Base-by-base conservation (phyloP, 2,329 filamentous ascomycete species). In the Setomelanomma holmii region DNA sequence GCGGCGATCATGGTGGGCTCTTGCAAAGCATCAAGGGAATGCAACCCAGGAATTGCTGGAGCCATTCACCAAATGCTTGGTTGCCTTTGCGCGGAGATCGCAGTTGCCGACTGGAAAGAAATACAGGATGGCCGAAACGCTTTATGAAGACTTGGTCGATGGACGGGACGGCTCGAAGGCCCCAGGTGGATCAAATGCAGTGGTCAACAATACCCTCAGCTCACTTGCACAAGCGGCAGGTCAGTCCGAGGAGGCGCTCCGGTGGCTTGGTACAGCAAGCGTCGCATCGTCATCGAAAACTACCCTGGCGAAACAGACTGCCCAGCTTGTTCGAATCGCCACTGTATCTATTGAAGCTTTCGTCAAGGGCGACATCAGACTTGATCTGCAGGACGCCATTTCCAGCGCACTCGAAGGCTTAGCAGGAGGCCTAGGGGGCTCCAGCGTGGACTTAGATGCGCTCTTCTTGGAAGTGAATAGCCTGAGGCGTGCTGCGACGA, bases 1-100 rank as follows among this genome's bases (percentile, higher is more conserved):
- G 6, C 82, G 88, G 23, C 72, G 87, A n/a, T 75, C 78, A 36
- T 90, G 86, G 82, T 91, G 89, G 88, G 78, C 74, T 36, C 64
- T 90, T 51, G 82, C 82, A 5, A 79, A 80, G 1, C 86, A 90
- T 61, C 71, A 82, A 52, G 83, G 82, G 1, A 82, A 88, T 51
- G 68, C 82, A 4, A 82, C 86, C 30, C 86, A 85, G 50, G 88
- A 91, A 12, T 72, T 92, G 5, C 65, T 88, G n/a, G 78, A 84
- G 1, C 88, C 89, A 0, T 82, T 90, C 42, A 80, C 82, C 0
- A 84, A 83, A 45, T 91, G 86, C 57, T 62, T 89, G 16, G 76
- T 80, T 8, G 82, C 88, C 1, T 89, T 87, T 59, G 75, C 79
- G 14, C 80, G 87, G 49, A 81, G 88, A 46, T 76, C 72, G 7